These are phyloP conservation scores for Aspergillus amoenus DNA, from an alignment of 2,329 filamentous ascomycete species.

Conservation along the genomic window DNA sequence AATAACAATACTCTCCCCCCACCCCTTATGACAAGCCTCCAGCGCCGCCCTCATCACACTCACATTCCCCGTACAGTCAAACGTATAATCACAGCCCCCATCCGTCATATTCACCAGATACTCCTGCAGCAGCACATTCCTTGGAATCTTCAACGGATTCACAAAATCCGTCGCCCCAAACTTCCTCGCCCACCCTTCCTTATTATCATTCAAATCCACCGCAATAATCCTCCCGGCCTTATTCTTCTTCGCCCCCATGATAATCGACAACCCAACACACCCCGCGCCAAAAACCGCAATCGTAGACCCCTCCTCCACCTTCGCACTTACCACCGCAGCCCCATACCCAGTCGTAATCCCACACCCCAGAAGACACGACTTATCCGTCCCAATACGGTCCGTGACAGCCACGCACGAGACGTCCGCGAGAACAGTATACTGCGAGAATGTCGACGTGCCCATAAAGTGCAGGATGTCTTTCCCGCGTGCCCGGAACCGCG, in stretches of 20 bases:
- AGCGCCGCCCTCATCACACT: conserved; percentile 92
- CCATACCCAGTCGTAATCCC: conserved; percentile 99
- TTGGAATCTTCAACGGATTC: conserved; percentile 76
- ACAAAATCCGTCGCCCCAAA: conserved; percentile 97
- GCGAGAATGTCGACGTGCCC: conserved; percentile 97
- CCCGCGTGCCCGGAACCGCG: conserved; percentile 91
- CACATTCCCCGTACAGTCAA: conserved; percentile 98
- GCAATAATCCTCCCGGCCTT: conserved; percentile 65
- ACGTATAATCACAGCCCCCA: conserved; percentile 97
- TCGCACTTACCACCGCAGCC: conserved; percentile 88
- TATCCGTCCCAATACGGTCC: conserved; percentile 87
- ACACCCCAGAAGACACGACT: conserved; percentile 92
- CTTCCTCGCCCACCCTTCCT: conserved; percentile 89
- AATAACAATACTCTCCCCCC: conserved; percentile 97
- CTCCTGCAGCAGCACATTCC: conserved; percentile 75
- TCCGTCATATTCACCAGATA: conserved; percentile 97
- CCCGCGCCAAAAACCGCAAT: conserved; percentile 93
- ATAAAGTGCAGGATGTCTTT: conserved; percentile 97
- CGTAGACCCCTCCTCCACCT: conserved; percentile 84
- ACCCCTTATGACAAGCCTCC: conserved; percentile 98
- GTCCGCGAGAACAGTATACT: conserved; percentile 97
- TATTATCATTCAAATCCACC: conserved; percentile 79
- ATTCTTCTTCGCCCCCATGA: conserved; percentile 87
- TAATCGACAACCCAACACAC: conserved; percentile 91
- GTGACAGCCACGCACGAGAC: conserved; percentile 96